phyloP scores from a whole-genome alignment of 257 asterid genomes.

The Voacanga thouarsii region DNA sequence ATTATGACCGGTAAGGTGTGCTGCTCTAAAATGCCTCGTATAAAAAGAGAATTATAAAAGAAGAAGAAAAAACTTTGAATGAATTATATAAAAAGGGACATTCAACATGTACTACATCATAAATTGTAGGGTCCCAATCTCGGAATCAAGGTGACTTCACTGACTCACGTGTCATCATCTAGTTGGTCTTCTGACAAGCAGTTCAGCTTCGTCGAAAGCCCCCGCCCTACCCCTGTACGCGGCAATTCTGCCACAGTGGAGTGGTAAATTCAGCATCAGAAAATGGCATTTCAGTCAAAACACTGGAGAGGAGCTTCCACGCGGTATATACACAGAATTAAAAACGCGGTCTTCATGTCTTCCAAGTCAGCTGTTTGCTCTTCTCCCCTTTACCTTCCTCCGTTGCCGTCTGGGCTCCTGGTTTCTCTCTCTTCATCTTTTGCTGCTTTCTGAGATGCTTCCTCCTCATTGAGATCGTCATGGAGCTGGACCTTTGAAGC shows the following conservation, averaged over 20 bases:
- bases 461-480: slow-evolving; percentile 1
- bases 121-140: background rate
- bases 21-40: too few species aligned
- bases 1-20: too few species aligned
- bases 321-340: slow-evolving; percentile 56
- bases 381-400: background rate
- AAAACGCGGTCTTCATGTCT: slow-evolving; percentile 37
- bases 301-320: slow-evolving; percentile 17
- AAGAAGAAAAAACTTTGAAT: background rate
- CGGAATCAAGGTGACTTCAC: background rate
- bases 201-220: slow-evolving; percentile 39
- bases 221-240: background rate
- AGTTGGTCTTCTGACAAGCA: slow-evolving; percentile 35
- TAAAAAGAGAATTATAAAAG: too few species aligned
- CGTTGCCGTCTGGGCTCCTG: background rate
- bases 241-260: background rate
- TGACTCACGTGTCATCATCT: slow-evolving; percentile 10
- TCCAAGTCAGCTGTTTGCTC: slow-evolving; percentile 2
- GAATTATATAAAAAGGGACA: too few species aligned
- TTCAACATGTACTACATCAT: too few species aligned
- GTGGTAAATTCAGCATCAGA: background rate
- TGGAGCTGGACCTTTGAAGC: background rate
- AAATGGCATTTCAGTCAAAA: background rate
- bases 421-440: background rate
- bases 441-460: slow-evolving; percentile 14